Conservation (phyloP, 305 asterid genomes). For the Solanum hybrid region DNA sequence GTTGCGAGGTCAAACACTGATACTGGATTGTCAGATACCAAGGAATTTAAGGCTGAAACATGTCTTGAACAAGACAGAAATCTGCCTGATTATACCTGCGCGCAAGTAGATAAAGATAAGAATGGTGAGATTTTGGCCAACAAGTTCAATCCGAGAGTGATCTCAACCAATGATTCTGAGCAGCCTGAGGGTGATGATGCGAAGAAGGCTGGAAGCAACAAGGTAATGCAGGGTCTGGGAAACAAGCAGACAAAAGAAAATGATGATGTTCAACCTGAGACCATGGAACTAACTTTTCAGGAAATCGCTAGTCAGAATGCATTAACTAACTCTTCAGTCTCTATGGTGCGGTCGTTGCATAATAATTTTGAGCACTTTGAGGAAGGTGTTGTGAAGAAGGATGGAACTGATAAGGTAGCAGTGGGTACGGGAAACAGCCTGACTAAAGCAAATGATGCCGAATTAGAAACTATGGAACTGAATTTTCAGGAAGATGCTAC, state of each 20-base stretch:
- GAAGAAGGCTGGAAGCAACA: conserved; percentile 25
- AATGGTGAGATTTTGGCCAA: conserved; percentile 16
- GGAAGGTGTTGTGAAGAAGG: conserved; percentile 24
- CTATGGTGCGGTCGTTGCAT: conserved; percentile 35
- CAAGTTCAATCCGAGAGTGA: conserved; percentile 21
- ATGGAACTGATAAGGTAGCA: conserved; percentile 30
- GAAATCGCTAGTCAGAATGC: conserved; percentile 37
- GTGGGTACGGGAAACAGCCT: conserved; percentile 14
- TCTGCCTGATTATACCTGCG: conserved; percentile 22
- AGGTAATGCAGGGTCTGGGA: conserved; percentile 26
- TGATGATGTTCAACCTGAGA: conserved; percentile 32
- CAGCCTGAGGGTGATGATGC: conserved; percentile 24
- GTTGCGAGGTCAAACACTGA: conserved; percentile 25
- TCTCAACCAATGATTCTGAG: conserved; percentile 26
- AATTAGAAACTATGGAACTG: conserved; percentile 30
- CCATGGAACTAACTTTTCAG: conserved; percentile 34
- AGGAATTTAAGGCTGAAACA: conserved; percentile 22
- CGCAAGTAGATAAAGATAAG: conserved; percentile 10
- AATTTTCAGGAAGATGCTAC: conserved; percentile 36
- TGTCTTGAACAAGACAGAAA: conserved; percentile 22
- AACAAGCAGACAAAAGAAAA: conserved; percentile 21
- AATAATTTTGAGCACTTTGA: conserved; percentile 28
- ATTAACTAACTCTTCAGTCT: conserved; percentile 32
- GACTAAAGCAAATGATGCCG: conserved; percentile 24
- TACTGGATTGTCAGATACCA: conserved; percentile 28